phyloP scores from a whole-genome alignment of 2,329 filamentous ascomycete species.

The Raffaelea ambrosiae region DNA sequence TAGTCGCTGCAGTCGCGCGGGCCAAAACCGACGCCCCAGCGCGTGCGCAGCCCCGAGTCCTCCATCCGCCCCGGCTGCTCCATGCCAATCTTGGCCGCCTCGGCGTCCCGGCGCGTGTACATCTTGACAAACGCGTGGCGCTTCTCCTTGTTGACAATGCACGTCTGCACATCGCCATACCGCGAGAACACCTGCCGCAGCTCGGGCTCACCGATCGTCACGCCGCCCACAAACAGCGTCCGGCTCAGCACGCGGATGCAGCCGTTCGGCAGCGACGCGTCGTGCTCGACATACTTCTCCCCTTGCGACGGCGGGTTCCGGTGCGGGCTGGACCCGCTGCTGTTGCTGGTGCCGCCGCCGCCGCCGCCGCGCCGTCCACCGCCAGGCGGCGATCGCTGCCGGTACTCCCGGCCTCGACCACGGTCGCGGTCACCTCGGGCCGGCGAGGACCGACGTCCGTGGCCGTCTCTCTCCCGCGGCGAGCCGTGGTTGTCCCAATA shows the following conservation, averaged over 20 bases:
- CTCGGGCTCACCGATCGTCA: conserved; percentile 77
- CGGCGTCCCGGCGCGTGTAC: conserved; percentile 79
- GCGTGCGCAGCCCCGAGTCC: conserved; percentile 71
- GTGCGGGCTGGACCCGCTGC: conserved; percentile 50
- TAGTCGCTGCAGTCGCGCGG: conserved; percentile 97
- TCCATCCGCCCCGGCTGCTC: conserved; percentile 61
- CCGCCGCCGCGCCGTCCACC: conserved; percentile 24
- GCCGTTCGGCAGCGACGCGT: conserved; percentile 62
- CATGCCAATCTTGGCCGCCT: conserved; percentile 78
- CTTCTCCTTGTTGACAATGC: conserved; percentile 97
- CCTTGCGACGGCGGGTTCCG: conserved; percentile 20
- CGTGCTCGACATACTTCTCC: conserved; percentile 71
- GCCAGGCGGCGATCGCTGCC: conserved; percentile 75
- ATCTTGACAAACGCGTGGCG: conserved; percentile 99
- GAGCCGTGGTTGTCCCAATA: conserved; percentile 59
- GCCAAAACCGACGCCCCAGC: conserved; percentile 96
- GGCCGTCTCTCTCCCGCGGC: conserved; percentile 46
- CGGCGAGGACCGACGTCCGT: conserved; percentile 57
- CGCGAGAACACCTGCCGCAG: conserved; percentile 71
- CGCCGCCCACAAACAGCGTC: conserved; percentile 93
- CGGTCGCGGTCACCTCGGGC: conserved; percentile 43
- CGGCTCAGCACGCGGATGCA: conserved; percentile 90
- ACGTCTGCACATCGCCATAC: conserved; percentile 87
- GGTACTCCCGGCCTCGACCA: conserved; percentile 59
- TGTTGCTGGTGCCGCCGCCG: background rate